Percentiles rank a stretch among this genome's conserved stretches.
These are phyloP conservation scores for Mariannaea elegans DNA, from an alignment of 2,329 filamentous ascomycete species.

Conservation along the genomic window DNA sequence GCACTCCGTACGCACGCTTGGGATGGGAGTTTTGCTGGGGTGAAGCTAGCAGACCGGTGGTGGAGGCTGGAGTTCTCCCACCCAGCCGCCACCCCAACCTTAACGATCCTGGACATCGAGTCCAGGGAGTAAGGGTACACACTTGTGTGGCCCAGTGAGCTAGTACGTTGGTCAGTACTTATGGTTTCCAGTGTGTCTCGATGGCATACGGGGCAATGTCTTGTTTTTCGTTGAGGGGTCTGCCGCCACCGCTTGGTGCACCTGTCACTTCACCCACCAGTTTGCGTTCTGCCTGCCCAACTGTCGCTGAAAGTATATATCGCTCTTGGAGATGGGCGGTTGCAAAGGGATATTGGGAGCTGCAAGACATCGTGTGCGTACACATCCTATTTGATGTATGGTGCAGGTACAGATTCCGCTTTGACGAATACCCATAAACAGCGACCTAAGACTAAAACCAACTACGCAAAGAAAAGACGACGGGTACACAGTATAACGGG, in stretches of 20 bases:
- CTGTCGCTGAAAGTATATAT: not conserved
- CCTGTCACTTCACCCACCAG: too few species aligned
- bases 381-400: not conserved
- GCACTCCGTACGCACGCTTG: constrained; percentile 27
- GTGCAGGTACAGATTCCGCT: not conserved
- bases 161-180: not conserved
- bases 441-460: too few species aligned
- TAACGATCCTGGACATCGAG: constrained; percentile 10
- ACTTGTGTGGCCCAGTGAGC: not conserved
- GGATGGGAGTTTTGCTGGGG: constrained; percentile 30
- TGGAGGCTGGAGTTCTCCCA: constrained; percentile 29
- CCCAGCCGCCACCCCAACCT: constrained; percentile 21
- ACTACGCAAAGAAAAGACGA: too few species aligned
- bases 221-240: too few species aligned
- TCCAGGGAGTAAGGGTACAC: constrained; percentile 4
- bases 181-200: not conserved
- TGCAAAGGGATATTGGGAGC: not conserved
- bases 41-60: constrained; percentile 32
- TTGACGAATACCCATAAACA: too few species aligned
- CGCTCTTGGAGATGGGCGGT: not conserved
- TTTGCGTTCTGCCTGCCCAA: too few species aligned
- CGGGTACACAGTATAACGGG: too few species aligned
- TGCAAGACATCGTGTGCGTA: not conserved
- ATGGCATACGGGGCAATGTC: too few species aligned
- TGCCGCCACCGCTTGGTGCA: too few species aligned